Evolutionary conservation across 2,329 filamentous ascomycete species (phyloP).

Genomic region (Curvularia spicifera): DNA sequence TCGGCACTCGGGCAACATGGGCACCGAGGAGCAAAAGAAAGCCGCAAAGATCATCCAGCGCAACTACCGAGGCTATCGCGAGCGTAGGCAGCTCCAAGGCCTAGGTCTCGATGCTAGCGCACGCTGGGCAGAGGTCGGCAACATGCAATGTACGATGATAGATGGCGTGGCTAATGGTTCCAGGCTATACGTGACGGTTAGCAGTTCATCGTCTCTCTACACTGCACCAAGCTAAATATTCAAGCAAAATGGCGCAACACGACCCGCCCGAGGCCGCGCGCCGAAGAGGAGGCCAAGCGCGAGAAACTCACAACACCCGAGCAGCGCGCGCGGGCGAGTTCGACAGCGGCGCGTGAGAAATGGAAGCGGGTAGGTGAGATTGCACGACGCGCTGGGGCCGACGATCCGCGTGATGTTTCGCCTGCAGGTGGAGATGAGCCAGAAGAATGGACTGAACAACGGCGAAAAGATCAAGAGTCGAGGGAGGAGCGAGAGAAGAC

Average conservation of each 20-base stretch:
- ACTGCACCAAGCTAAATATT: constrained; percentile 35
- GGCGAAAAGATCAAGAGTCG: constrained; percentile 54
- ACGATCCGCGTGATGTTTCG: constrained; percentile 61
- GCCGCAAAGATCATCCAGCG: constrained; percentile 56
- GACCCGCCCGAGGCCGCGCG: constrained; percentile 55
- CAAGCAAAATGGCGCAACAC: constrained; percentile 61
- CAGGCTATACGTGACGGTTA: constrained; percentile 60
- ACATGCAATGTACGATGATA: not conserved
- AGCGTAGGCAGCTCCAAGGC: constrained; percentile 72
- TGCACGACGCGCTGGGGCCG: constrained; percentile 73
- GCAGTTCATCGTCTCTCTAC: constrained; percentile 21
- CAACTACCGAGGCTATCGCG: constrained; percentile 78
- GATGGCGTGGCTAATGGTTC: constrained; percentile 11
- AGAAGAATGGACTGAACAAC: constrained; percentile 44
- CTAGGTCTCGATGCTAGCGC: constrained; percentile 71
- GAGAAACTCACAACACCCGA: constrained; percentile 31
- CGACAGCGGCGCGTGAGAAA: constrained; percentile 64
- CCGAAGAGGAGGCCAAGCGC: constrained; percentile 38
- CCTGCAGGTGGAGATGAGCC: constrained; percentile 53
- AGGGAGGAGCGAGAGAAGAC: constrained; percentile 67
- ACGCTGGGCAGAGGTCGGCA: constrained; percentile 72
- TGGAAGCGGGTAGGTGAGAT: constrained; percentile 79
- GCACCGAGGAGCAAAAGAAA: constrained; percentile 31
- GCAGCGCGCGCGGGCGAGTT: constrained; percentile 36
- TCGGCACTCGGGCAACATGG: constrained; percentile 4